A percentile compares a stretch with the other conserved stretches of the same genome.
Evolutionary conservation across 805 yeast species (phyloP).

Genomic region (Teunomyces aglyptinius): DNA sequence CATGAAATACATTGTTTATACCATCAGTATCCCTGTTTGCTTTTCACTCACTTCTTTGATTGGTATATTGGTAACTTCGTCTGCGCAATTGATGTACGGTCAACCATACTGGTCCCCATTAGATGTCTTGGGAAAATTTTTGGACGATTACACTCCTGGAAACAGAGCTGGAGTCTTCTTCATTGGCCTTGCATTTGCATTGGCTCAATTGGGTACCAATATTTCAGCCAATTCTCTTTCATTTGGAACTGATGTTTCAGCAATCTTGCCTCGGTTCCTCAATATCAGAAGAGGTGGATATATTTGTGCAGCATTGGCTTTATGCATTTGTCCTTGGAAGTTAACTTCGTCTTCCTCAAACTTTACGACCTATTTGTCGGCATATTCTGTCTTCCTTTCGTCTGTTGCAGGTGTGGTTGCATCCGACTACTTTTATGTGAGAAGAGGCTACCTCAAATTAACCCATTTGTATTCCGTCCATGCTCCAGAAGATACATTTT

Average conservation of each 20-base stretch:
- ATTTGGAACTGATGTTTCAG: constrained; percentile 72
- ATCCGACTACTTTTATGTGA: constrained; percentile 65
- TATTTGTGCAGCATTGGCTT: constrained; percentile 69
- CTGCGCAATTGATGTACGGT: constrained; percentile 66
- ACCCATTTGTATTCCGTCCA: constrained; percentile 59
- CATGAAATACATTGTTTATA: constrained; percentile 43
- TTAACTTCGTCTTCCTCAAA: constrained; percentile 64
- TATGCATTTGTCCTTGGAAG: constrained; percentile 82
- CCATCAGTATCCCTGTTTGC: constrained; percentile 68
- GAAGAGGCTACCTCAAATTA: constrained; percentile 67
- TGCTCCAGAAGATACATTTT: constrained; percentile 31
- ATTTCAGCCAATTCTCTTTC: constrained; percentile 70
- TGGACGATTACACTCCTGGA: constrained; percentile 50
- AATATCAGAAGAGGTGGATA: constrained; percentile 80
- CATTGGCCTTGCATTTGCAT: constrained; percentile 64
- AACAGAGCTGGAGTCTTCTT: constrained; percentile 80
- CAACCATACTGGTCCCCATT: constrained; percentile 81
- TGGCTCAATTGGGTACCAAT: constrained; percentile 79
- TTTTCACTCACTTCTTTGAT: constrained; percentile 80
- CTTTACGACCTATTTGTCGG: constrained; percentile 77
- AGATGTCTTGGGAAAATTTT: constrained; percentile 65
- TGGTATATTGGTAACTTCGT: constrained; percentile 82
- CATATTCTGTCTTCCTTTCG: constrained; percentile 79
- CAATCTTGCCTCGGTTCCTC: constrained; percentile 59
- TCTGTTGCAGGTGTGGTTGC: constrained; percentile 77